A percentile compares a stretch with the other conserved stretches of the same genome.
These are phyloP conservation scores for Rosa rugosa DNA, from an alignment of 306 rosid species.

Conservation along the genomic window DNA sequence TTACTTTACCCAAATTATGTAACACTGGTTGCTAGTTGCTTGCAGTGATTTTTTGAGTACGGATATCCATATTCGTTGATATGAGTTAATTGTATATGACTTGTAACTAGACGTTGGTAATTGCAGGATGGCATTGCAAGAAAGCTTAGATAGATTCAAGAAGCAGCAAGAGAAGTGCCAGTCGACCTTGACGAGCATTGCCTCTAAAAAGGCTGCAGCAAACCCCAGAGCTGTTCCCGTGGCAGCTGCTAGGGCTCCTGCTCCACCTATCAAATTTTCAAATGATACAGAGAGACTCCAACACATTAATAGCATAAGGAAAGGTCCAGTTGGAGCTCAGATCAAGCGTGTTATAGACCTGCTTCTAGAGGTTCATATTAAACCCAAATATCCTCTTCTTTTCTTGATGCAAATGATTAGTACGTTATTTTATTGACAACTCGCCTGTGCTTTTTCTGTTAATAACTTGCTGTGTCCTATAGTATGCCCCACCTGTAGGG, in stretches of 20 bases:
- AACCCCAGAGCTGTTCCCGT: constrained; percentile 35
- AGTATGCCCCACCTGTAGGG: background rate
- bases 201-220: constrained; percentile 40
- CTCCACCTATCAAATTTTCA: constrained; percentile 72
- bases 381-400: background rate
- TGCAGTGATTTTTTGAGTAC: background rate
- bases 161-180: constrained; percentile 75
- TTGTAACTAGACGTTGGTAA: background rate
- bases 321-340: constrained; percentile 85
- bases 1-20: background rate
- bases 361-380: constrained; percentile 58
- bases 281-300: constrained; percentile 95
- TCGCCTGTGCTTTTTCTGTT: background rate
- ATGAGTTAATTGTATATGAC: background rate
- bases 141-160: constrained; percentile 58
- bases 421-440: background rate
- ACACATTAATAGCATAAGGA: constrained; percentile 73
- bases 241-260: constrained; percentile 39
- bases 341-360: constrained; percentile 87
- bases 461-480: background rate
- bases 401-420: background rate
- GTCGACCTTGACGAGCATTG: constrained; percentile 63
- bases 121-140: constrained; percentile 66
- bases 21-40: no score
- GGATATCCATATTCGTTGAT: background rate